phyloP scores from a whole-genome alignment of 441 rosid species.

The Erodium moschatum region DNA sequence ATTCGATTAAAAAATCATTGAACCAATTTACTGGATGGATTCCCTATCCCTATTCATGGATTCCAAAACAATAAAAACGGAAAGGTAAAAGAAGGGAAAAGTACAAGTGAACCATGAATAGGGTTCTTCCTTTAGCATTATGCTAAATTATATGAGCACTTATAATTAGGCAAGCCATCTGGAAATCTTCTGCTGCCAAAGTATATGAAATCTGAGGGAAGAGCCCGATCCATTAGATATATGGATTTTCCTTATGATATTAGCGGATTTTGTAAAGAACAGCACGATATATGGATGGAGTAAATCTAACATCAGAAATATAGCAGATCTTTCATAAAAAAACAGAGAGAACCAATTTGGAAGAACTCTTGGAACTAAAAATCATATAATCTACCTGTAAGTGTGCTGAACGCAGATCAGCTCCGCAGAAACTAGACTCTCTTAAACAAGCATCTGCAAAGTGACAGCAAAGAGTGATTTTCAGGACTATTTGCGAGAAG shows the following conservation, averaged over 20 bases:
- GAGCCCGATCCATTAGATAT: background rate
- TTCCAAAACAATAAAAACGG: background rate
- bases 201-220: background rate
- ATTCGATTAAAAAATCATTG: background rate
- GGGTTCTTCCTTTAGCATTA: background rate
- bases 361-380: background rate
- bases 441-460: conserved; percentile 72
- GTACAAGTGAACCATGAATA: background rate
- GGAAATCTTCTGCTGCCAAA: background rate
- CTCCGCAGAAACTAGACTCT: conserved; percentile 82
- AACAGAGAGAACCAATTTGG: conserved; percentile 15
- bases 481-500: conserved; percentile 10
- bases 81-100: background rate
- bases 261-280: background rate
- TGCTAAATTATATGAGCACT: background rate
- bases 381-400: conserved; percentile 50
- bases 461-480: conserved; percentile 14
- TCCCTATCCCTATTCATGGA: background rate
- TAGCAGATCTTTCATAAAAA: background rate
- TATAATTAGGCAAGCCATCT: background rate
- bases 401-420: conserved; percentile 81
- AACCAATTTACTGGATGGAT: background rate
- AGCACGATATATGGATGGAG: background rate
- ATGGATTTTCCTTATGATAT: background rate
- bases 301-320: background rate